Base-by-base conservation (phyloP, 2,329 filamentous ascomycete species). In the Domatiomyces globalis region DNA sequence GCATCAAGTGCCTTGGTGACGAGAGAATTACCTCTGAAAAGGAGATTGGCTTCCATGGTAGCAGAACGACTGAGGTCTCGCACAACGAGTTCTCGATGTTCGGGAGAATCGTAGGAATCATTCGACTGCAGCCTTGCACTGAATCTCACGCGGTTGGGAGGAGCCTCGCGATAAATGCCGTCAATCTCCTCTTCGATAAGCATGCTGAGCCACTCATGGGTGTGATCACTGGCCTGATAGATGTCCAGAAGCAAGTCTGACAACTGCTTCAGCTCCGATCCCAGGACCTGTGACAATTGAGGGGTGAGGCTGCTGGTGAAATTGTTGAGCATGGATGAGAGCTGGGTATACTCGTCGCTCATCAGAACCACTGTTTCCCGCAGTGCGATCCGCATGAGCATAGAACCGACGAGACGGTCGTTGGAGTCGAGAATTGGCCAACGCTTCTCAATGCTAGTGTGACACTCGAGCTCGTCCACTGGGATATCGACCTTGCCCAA, bases 111-210 rank as follows among this genome's bases (percentile, higher is more conserved):
- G 51, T 71, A 73, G 2, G 75, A 76, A 53, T 81, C 78, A 53
- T 77, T 78, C 4, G 78, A 80, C 46, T 78, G 78, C 18, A 73
- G 81, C 64, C 75, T 84, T 74, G 73, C 82, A 45, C 73, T 78
- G 63, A 80, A 81, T 33, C 78, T 68, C 48, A 81, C 64, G 39
- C 78, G 64, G 55, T 71, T 87, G 56, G 84, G 78, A 0, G 84
- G 80, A 12, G 81, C 80, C 60, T 95, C 88, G 63, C 83, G 94
- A 51, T 87, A 80, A 17, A 92, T 82, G 0, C 90, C 90, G 62
- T 96, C 92, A 52, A 98, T 96, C 66, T 98, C 92, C 63, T 96
- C 90, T 66, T 98, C 92, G 0, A 95, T 86, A 43, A 98, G 73
- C 2, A 87, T 83, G 74, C 87, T 92, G 19, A 98, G 76, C 92